Conservation (phyloP, 345 rosid genomes). For the Rhodomyrtus tomentosa region DNA sequence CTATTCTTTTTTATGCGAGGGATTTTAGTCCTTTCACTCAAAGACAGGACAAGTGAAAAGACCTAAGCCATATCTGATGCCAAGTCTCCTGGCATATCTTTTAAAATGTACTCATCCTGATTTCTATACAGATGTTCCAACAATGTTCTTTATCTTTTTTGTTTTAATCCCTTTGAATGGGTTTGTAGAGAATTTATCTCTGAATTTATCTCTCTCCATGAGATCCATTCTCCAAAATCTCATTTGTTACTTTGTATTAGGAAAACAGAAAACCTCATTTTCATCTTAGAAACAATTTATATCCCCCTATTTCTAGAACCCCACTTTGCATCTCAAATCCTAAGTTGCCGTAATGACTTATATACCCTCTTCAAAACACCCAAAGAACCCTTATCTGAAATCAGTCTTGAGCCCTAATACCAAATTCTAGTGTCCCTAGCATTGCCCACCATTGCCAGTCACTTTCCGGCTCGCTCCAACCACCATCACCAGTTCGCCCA, state of each 20-base stretch:
- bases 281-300: neutral
- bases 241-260: neutral
- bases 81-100: neutral
- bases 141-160: neutral
- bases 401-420: neutral
- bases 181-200: neutral
- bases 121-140: neutral
- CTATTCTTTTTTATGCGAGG: neutral
- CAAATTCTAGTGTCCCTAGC: neutral
- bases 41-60: neutral
- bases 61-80: neutral
- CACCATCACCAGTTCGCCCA: neutral
- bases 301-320: neutral
- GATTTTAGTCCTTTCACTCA: neutral
- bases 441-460: neutral
- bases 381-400: neutral
- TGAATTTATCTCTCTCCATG: neutral
- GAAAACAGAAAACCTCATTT: neutral
- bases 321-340: neutral
- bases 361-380: neutral
- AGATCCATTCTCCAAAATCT: neutral
- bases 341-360: neutral
- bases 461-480: neutral
- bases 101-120: neutral
- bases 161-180: neutral